Percentiles rank a stretch among this genome's conserved stretches.
phyloP scores from a whole-genome alignment of 345 rosid species.

The Acer saccharum region DNA sequence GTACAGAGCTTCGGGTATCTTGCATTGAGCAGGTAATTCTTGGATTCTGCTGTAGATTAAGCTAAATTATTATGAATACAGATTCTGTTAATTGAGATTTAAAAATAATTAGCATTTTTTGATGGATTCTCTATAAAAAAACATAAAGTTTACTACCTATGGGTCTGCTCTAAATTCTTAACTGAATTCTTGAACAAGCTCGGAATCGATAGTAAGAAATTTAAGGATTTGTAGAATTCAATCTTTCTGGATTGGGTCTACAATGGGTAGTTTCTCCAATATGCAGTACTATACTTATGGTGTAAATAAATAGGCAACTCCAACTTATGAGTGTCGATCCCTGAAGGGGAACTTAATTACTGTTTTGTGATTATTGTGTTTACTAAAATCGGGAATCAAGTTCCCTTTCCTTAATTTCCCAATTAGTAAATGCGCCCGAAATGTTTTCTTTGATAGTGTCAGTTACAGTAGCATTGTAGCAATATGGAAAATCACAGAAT shows the following conservation, averaged over 20 bases:
- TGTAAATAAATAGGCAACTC: background rate
- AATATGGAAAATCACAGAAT: background rate
- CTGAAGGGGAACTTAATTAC: no score
- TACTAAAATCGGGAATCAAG: no score
- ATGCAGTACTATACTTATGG: background rate
- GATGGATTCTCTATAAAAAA: background rate
- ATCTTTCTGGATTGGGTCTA: background rate
- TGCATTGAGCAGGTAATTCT: constrained; percentile 79
- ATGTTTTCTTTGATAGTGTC: background rate
- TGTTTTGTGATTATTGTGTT: no score
- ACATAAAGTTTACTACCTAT: background rate
- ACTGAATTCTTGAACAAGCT: background rate
- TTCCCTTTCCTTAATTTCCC: no score
- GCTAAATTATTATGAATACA: background rate
- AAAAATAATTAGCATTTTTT: background rate
- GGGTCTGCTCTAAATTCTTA: background rate
- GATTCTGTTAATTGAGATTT: constrained; percentile 1
- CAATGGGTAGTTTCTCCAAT: background rate
- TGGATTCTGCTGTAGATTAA: background rate
- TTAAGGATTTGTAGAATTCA: background rate
- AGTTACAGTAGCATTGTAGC: no score
- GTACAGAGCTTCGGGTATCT: constrained; percentile 74
- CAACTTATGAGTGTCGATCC: background rate
- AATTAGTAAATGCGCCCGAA: background rate
- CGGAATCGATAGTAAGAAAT: background rate